phyloP scores from a whole-genome alignment of 2,329 filamentous ascomycete genomes.

The Myriosclerotinia duriaeana region DNA sequence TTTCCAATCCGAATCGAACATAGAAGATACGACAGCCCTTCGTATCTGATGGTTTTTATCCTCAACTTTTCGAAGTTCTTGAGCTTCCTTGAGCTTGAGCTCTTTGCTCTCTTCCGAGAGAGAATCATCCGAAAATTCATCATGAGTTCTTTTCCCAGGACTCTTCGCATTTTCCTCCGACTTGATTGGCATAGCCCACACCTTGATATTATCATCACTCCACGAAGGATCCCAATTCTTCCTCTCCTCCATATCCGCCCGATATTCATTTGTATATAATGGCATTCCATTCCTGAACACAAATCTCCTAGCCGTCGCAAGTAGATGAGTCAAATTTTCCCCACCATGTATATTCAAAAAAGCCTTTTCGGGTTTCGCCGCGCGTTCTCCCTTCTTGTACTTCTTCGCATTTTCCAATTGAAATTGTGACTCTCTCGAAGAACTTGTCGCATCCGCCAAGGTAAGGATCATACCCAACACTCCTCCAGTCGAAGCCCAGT shows the following conservation, averaged over 20 bases:
- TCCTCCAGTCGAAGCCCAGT: conserved; percentile 77
- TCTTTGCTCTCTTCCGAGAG: conserved; percentile 31
- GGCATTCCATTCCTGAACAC: conserved; percentile 82
- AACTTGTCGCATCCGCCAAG: conserved; percentile 65
- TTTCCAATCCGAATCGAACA: conserved; percentile 78
- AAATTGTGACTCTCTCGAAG: conserved; percentile 45
- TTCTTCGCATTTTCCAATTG: conserved; percentile 32
- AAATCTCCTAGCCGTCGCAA: conserved; percentile 82
- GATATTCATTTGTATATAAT: conserved; percentile 68
- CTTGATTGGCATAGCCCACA: conserved; percentile 77
- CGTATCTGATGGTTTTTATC: conserved; percentile 52
- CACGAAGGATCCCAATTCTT: conserved; percentile 59
- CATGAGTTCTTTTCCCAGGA: conserved; percentile 49
- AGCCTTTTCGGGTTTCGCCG: conserved; percentile 37
- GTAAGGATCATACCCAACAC: conserved; percentile 83
- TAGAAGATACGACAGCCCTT: conserved; percentile 65
- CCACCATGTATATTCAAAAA: conserved; percentile 72
- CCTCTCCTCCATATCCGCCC: conserved; percentile 34
- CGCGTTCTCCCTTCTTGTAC: conserved; percentile 28
- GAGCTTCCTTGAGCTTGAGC: conserved; percentile 7
- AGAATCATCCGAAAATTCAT: conserved; percentile 46
- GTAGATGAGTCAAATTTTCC: conserved; percentile 73
- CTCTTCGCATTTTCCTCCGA: conserved; percentile 38
- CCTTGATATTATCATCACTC: conserved; percentile 72
- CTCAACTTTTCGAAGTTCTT: conserved; percentile 40